Base-by-base conservation (phyloP, 106 monocot genomes). In the Ottelia alismoides region DNA sequence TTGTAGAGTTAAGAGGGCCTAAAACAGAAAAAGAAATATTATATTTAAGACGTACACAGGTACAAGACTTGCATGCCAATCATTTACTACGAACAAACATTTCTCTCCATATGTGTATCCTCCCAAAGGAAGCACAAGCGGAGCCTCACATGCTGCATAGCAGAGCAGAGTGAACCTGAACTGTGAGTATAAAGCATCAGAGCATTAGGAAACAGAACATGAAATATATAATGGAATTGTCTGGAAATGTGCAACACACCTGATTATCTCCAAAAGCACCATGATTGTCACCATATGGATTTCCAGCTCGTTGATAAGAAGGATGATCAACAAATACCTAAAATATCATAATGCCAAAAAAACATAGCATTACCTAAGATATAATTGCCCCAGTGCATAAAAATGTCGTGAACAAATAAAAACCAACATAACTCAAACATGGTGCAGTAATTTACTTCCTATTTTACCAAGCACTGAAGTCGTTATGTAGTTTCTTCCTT, bases 61-160 rank as follows among this genome's bases (percentile, higher is more conserved):
- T 2, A 93, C 88, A 65, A 93, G 83, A 31, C 83, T 52, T 48
- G 93, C 93, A 81, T 93, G 93, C 93, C 93, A 93, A 69, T 93
- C 93, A 66, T 93, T 93, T 24, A 81, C 87, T 32, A 93, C 58
- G 55, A 93, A 93, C 51, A 93, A 65, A 51, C 93, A 84, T 25
- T 76, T 88, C 56, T 87, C 67, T 20, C 93, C 93, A 65, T 93
- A 88, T 12, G 69, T 88, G 55, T 72, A 84, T 22, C 88, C 93
- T 59, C 88, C 83, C 51, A 93, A 57, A 55, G 84, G 74, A 70
- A 93, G 80, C n/a, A 93, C 67, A 60, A 93, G 74, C 18, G 93
- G 88, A 71, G 93, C 93, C 58, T 93, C 93, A 58, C 93, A 93
- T 31, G 93, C 93, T 21, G 93, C 93, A 66, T 87, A 67, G 61